Conservation (phyloP, 768 basidiomycete genomes). For the Mycena capillaripes region DNA sequence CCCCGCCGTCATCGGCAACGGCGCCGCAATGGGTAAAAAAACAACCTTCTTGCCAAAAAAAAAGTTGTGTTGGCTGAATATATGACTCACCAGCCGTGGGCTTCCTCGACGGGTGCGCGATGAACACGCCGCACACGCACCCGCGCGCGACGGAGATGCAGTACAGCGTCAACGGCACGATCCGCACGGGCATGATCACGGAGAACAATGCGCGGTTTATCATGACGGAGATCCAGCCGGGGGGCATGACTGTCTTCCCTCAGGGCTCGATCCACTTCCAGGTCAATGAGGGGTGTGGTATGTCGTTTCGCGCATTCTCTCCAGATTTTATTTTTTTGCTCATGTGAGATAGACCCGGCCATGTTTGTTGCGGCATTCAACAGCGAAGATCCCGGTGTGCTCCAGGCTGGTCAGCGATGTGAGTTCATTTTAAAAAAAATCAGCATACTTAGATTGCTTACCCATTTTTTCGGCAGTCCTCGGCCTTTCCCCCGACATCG, state of each 20-base stretch:
- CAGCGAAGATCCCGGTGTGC: constrained; percentile 30
- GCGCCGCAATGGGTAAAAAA: constrained; percentile 35
- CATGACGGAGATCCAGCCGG: constrained; percentile 28
- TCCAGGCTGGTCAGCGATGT: constrained; percentile 36
- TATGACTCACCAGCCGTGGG: constrained; percentile 35
- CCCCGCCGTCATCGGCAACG: constrained; percentile 36
- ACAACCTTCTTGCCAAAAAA: too few relatives aligned
- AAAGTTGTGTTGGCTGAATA: too few relatives aligned
- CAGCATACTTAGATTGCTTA: neutral
- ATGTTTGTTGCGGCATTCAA: constrained; percentile 35
- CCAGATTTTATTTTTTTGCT: too few relatives aligned
- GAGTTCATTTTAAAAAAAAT: too few relatives aligned
- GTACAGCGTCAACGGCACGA: constrained; percentile 35
- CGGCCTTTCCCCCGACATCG: constrained; percentile 34
- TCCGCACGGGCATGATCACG: constrained; percentile 35
- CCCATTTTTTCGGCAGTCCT: constrained; percentile 21
- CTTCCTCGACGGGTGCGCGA: constrained; percentile 26
- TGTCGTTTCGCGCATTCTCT: neutral
- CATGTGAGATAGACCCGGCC: constrained; percentile 33
- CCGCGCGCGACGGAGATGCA: constrained; percentile 38
- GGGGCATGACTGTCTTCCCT: constrained; percentile 31
- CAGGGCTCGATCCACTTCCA: constrained; percentile 36
- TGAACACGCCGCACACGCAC: constrained; percentile 37
- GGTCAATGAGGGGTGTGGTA: constrained; percentile 34
- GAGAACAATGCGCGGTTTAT: constrained; percentile 39